Conservation (phyloP, 257 asterid species). For the Penstemon newberryi region DNA sequence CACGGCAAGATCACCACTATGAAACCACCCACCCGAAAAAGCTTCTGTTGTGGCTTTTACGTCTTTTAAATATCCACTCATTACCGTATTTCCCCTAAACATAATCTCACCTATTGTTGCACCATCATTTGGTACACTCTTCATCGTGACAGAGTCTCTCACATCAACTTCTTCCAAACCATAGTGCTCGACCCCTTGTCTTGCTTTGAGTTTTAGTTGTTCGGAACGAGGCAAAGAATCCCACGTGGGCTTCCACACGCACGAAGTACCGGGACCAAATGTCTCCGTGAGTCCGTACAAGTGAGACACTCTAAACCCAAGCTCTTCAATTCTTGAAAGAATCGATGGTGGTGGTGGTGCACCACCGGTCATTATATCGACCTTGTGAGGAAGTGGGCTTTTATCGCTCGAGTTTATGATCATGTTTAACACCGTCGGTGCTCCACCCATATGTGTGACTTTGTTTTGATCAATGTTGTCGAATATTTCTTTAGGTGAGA, state of each 20-base stretch:
- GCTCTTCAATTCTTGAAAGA: slow-evolving; percentile 40
- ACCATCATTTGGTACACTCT: slow-evolving; percentile 50
- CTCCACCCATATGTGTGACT: slow-evolving; percentile 62
- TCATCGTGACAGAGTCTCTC: slow-evolving; percentile 34
- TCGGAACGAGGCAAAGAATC: slow-evolving; percentile 40
- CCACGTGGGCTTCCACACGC: slow-evolving; percentile 60
- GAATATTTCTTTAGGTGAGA: slow-evolving; percentile 45
- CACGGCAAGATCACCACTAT: slow-evolving; percentile 53
- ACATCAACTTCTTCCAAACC: slow-evolving; percentile 54
- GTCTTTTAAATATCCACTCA: slow-evolving; percentile 58
- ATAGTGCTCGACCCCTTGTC: slow-evolving; percentile 60
- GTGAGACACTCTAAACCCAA: slow-evolving; percentile 53
- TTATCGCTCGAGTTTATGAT: slow-evolving; percentile 35
- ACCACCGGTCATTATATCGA: slow-evolving; percentile 55
- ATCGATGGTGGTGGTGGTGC: slow-evolving; percentile 57
- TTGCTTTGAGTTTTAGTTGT: slow-evolving; percentile 36
- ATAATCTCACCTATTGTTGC: slow-evolving; percentile 50
- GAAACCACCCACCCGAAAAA: slow-evolving; percentile 52
- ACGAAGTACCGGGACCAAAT: slow-evolving; percentile 50
- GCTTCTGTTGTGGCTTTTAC: slow-evolving; percentile 47
- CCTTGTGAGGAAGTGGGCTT: slow-evolving; percentile 38
- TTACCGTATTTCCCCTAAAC: slow-evolving; percentile 55
- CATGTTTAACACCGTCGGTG: slow-evolving; percentile 57
- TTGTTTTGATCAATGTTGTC: slow-evolving; percentile 30
- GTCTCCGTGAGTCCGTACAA: slow-evolving; percentile 58